Conservation (phyloP, 805 yeast genomes). For the Naumovozyma baii region DNA sequence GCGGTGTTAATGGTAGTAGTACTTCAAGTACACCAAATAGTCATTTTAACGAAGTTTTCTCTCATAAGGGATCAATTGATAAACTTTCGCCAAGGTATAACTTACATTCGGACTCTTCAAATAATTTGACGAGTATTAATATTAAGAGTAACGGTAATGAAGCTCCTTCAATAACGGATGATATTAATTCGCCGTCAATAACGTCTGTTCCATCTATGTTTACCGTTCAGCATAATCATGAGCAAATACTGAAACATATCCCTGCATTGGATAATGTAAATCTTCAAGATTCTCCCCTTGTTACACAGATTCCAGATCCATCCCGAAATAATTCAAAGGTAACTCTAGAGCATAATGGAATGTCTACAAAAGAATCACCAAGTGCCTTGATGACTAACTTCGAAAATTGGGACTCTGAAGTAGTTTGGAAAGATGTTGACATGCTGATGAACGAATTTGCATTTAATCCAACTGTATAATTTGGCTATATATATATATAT, state of each 20-base stretch:
- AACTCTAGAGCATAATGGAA: background rate
- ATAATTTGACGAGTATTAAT: background rate
- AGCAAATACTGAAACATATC: background rate
- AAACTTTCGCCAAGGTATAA: constrained; percentile 13
- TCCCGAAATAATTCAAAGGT: background rate
- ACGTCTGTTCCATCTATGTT: constrained; percentile 4
- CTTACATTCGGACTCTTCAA: constrained; percentile 1
- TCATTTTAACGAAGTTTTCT: constrained; percentile 12
- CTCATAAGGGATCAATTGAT: constrained; percentile 13
- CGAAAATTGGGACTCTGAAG: constrained; percentile 37
- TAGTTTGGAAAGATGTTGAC: constrained; percentile 68
- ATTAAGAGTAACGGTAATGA: background rate
- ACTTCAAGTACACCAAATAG: constrained; percentile 11
- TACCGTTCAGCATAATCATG: constrained; percentile 1
- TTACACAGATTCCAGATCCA: background rate
- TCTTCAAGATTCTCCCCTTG: constrained; percentile 6
- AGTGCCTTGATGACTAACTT: constrained; percentile 27
- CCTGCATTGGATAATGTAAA: background rate
- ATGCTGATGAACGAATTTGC: constrained; percentile 89
- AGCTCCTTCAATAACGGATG: constrained; percentile 2
- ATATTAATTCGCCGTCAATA: background rate
- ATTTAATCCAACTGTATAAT: constrained; percentile 48
- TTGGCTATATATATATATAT: background rate
- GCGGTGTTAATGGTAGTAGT: constrained; percentile 12
- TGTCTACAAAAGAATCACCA: constrained; percentile 21